A percentile compares a stretch with the other conserved stretches of the same genome.
Conservation (phyloP, 2,329 filamentous ascomycete species). For the Sporothrix schenckii region DNA sequence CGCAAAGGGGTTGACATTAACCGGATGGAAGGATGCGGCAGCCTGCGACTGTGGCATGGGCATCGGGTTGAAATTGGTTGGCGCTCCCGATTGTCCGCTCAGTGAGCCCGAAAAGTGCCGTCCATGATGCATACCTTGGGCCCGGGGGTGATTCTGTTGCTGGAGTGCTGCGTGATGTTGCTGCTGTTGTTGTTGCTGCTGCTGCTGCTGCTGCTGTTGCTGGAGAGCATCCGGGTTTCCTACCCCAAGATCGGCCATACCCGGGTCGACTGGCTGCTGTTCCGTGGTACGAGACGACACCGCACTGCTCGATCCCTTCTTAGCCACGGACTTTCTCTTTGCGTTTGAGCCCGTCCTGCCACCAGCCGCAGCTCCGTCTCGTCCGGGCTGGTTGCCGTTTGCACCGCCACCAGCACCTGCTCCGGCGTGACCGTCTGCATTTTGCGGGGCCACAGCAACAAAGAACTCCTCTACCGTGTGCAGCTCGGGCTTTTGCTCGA, state of each 20-base stretch:
- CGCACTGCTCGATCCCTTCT: slow-evolving; percentile 44
- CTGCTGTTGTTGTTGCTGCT: slow-evolving; percentile 41
- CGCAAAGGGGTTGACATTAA: slow-evolving; percentile 47
- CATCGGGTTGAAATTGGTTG: slow-evolving; percentile 49
- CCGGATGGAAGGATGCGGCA: slow-evolving; percentile 50
- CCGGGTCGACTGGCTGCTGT: slow-evolving; percentile 46
- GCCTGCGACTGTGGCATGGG: slow-evolving; percentile 49
- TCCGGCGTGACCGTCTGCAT: slow-evolving; percentile 44
- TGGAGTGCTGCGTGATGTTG: slow-evolving; percentile 20
- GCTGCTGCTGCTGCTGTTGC: slow-evolving; percentile 44
- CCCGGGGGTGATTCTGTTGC: slow-evolving; percentile 39
- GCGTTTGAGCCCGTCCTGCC: slow-evolving; percentile 36
- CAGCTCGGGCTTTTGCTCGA: slow-evolving; percentile 83
- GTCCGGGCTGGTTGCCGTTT: slow-evolving; percentile 29
- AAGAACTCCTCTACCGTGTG: slow-evolving; percentile 96
- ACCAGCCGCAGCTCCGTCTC: slow-evolving; percentile 27
- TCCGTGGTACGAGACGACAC: slow-evolving; percentile 41
- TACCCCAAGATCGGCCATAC: slow-evolving; percentile 42
- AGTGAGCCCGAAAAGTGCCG: slow-evolving; percentile 50
- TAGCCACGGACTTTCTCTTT: slow-evolving; percentile 48
- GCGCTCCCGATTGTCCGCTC: slow-evolving; percentile 48
- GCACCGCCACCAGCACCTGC: slow-evolving; percentile 35
- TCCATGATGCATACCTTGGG: slow-evolving; percentile 46
- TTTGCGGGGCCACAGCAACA: slow-evolving; percentile 70
- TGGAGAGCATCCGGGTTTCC: slow-evolving; percentile 35